Percentiles rank a stretch among this genome's conserved stretches.
Evolutionary conservation across 495 filamentous ascomycete species (phyloP).

Genomic region (Trypethelium eluteriae): DNA sequence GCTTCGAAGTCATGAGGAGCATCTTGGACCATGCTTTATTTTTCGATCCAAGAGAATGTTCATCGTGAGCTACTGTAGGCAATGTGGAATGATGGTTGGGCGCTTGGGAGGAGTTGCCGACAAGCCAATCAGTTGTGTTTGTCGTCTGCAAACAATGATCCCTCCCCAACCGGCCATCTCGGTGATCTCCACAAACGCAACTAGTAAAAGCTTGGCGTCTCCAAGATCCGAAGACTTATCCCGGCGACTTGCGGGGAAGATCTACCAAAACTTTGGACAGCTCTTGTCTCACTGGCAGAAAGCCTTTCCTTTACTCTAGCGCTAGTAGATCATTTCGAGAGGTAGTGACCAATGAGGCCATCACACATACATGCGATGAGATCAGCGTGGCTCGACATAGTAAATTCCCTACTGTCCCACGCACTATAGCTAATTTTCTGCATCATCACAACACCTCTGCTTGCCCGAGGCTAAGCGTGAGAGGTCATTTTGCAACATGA

Average conservation of each 20-base stretch:
- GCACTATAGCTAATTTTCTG: not conserved
- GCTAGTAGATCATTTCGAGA: not conserved
- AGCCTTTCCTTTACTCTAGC: not conserved
- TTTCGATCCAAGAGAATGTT: no score
- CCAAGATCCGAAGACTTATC: not conserved
- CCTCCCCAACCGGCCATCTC: not conserved
- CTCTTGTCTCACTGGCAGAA: not conserved
- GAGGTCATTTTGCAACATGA: not conserved
- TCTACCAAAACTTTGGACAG: not conserved
- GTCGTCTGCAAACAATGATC: not conserved
- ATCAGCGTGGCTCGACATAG: not conserved
- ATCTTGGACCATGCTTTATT: no score
- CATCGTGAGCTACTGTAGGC: no score
- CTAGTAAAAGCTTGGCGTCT: not conserved
- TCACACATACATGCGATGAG: not conserved
- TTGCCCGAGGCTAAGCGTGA: not conserved
- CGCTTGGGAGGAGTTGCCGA: no score
- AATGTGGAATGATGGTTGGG: no score
- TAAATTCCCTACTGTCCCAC: not conserved
- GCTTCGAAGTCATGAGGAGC: no score
- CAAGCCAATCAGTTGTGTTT: not conserved
- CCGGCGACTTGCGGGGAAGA: slow-evolving; percentile 8
- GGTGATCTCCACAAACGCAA: not conserved
- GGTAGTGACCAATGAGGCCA: not conserved
- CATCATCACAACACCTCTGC: not conserved